Percentiles rank a stretch among this genome's conserved stretches.
These are phyloP conservation scores for Leccinum solheimii DNA, from an alignment of 1,284 basidiomycete genomes.

Conservation along the genomic window DNA sequence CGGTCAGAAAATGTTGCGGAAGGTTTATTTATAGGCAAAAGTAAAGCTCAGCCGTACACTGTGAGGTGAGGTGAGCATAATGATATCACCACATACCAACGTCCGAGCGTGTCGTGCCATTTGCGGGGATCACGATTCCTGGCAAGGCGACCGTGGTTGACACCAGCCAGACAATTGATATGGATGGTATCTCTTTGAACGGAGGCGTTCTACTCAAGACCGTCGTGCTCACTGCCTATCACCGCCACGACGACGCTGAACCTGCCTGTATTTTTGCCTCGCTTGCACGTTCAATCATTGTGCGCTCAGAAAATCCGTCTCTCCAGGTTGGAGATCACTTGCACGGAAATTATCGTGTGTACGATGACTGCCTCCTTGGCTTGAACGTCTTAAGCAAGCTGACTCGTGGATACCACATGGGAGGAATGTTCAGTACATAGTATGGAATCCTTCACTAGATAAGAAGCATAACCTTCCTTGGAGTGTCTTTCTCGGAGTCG, in stretches of 20 bases:
- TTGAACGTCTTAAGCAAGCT: neutral
- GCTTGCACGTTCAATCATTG: slow-evolving; percentile 6
- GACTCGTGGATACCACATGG: neutral
- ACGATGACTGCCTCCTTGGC: neutral
- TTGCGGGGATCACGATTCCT: neutral
- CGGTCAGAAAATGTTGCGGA: no score
- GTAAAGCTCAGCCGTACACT: no score
- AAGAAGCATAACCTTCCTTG: slow-evolving; percentile 17
- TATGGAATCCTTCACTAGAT: neutral
- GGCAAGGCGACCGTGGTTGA: neutral
- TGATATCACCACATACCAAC: neutral
- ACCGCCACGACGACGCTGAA: slow-evolving; percentile 1
- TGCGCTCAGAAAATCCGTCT: slow-evolving; percentile 12
- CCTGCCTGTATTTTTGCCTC: neutral
- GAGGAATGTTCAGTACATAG: slow-evolving; percentile 17
- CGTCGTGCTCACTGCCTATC: slow-evolving; percentile 8
- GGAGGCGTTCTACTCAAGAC: slow-evolving; percentile 16
- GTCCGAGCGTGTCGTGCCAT: neutral
- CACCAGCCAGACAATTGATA: slow-evolving; percentile 11
- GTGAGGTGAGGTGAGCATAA: neutral
- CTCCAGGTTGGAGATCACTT: slow-evolving; percentile 19
- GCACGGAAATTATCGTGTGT: slow-evolving; percentile 11
- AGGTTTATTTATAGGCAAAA: no score
- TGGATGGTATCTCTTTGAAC: slow-evolving; percentile 9
- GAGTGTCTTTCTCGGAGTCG: slow-evolving; percentile 18